Percentiles rank a stretch among this genome's conserved stretches.
These are phyloP conservation scores for Aspergillus ustus DNA, from an alignment of 2,329 filamentous ascomycete species.

Conservation along the genomic window DNA sequence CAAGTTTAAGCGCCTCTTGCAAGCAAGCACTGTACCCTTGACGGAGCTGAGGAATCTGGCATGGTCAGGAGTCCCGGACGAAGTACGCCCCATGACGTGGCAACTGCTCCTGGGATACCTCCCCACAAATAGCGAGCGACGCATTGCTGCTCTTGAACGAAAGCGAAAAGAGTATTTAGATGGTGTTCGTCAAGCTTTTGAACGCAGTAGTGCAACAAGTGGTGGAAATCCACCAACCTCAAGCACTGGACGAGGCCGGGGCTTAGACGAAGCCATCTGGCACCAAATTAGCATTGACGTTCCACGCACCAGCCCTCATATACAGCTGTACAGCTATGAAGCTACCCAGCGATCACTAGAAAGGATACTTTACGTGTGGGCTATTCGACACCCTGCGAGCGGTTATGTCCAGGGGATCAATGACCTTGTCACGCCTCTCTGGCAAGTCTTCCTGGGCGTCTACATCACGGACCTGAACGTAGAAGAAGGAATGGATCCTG, in stretches of 20 bases:
- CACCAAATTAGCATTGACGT: slow-evolving; percentile 99
- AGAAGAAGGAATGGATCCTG: slow-evolving; percentile 94
- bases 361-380: slow-evolving; percentile 95
- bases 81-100: slow-evolving; percentile 99
- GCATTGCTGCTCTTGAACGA: slow-evolving; percentile 85
- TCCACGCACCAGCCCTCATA: slow-evolving; percentile 92
- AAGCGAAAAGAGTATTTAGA: slow-evolving; percentile 97
- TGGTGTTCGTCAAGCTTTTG: slow-evolving; percentile 74
- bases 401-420: slow-evolving; percentile 99
- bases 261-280: slow-evolving; percentile 96
- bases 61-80: slow-evolving; percentile 93
- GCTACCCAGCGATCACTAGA: slow-evolving; percentile 93
- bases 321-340: slow-evolving; percentile 93
- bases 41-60: slow-evolving; percentile 81
- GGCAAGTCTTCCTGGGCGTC: slow-evolving; percentile 92
- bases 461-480: slow-evolving; percentile 96
- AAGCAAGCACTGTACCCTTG: slow-evolving; percentile 86
- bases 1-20: slow-evolving; percentile 95
- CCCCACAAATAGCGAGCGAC: slow-evolving; percentile 92
- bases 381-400: slow-evolving; percentile 93
- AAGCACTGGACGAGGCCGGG: slow-evolving; percentile 64
- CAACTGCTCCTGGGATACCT: slow-evolving; percentile 93
- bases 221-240: slow-evolving; percentile 48
- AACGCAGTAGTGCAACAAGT: slow-evolving; percentile 53
- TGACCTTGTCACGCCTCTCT: slow-evolving; percentile 95